Base-by-base conservation (phyloP, 1,139 yeast species). In the Suhomyces wounanorum region DNA sequence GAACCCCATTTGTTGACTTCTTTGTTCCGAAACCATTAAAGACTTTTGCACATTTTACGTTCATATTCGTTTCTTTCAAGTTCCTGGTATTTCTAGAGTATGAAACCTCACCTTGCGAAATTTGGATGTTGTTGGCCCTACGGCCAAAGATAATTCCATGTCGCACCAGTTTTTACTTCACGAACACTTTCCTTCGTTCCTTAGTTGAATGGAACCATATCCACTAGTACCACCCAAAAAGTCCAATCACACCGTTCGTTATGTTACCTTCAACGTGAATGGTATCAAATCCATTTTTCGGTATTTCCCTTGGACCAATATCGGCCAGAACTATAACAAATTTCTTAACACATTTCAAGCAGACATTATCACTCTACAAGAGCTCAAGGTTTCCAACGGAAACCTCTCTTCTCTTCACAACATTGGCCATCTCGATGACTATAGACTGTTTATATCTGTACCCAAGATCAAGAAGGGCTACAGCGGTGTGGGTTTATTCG, bases 401-500 rank as follows among this genome's bases (percentile, higher is more conserved):
- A 80, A 79, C 48, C 59, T 87, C 72, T 40, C 70, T 61, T 46
- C 73, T 57, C 53, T 65, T 17, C 45, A 56, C 17, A 64, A 66
- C 37, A 75, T 89, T 60, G 94, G 87, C 0, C 74, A 79, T 50
- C 69, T 89, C 0, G 70, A 75, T 0, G 81, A 84, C 2, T 92
- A 77, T 61, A 70, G 77, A 31, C 78, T 89, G 1, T 94, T 83
- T 59, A 81, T 91, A 37, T 76, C 95, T 0, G 70, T 90, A 18
- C 96, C 97, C 0, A 65, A 65, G 10, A 53, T 63, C 2, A 84
- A 82, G 61, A 87, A 84, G 63, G 98, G 98, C 0, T 94, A 94
- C 65, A 83, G 95, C 54, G 99, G 99, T 0, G 98, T 94, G 1
- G 96, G 92, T 0, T 79, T 94, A 2, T 92, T 89, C 67, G 82